A percentile compares a stretch with the other conserved stretches of the same genome.
Evolutionary conservation across 495 filamentous ascomycete genomes (phyloP).

Genomic region (Annulohypoxylon maeteangense): DNA sequence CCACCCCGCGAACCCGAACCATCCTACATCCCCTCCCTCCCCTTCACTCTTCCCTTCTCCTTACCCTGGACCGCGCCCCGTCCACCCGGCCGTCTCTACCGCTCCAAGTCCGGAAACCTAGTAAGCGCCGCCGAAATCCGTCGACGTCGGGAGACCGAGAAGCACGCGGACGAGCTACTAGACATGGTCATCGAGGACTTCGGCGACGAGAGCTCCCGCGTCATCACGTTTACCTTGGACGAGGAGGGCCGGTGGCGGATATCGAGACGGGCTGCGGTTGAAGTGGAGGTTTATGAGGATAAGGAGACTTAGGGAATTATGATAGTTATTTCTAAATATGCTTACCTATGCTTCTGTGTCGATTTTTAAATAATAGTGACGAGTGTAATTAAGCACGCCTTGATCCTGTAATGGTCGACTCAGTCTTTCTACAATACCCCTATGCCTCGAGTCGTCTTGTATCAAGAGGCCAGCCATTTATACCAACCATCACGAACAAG

Average conservation of each 20-base stretch:
- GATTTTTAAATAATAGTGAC: not conserved
- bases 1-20: not conserved
- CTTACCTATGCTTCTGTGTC: not conserved
- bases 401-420: not conserved
- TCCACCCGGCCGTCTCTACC: conserved; percentile 35
- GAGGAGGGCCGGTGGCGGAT: conserved; percentile 48
- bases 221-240: conserved; percentile 31
- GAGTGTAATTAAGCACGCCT: no score
- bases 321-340: not conserved
- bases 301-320: not conserved
- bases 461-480: no score
- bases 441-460: not conserved
- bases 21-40: not conserved
- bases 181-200: conserved; percentile 43
- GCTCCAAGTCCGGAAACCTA: conserved; percentile 43
- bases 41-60: conserved; percentile 17
- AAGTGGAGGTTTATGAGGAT: conserved; percentile 41
- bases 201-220: not conserved
- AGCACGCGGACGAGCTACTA: conserved; percentile 31
- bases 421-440: not conserved
- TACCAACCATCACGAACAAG: no score
- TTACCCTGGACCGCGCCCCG: conserved; percentile 2
- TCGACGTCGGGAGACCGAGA: conserved; percentile 32
- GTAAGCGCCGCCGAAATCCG: conserved; percentile 35
- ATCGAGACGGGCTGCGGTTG: conserved; percentile 39